Percentiles rank a stretch among this genome's conserved stretches.
These are phyloP conservation scores for Trichoderma sp. DNA, from an alignment of 2,329 filamentous ascomycete species.

Conservation along the genomic window DNA sequence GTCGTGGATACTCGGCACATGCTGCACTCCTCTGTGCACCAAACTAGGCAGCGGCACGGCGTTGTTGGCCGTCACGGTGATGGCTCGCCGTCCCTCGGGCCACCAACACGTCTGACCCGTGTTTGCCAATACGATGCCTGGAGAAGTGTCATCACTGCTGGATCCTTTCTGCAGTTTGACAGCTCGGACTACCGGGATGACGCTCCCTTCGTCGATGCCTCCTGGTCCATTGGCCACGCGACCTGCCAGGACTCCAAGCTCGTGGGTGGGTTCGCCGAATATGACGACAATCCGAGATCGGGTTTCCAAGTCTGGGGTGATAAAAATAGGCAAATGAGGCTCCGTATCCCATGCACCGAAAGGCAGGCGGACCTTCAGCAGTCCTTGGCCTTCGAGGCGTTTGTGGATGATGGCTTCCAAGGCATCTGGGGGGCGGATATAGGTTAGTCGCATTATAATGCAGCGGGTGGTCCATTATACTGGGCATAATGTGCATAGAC, in stretches of 20 bases:
- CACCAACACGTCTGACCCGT: slow-evolving; percentile 78
- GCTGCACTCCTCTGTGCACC: slow-evolving; percentile 58
- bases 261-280: slow-evolving; percentile 71
- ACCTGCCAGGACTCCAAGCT: slow-evolving; percentile 75
- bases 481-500: background rate
- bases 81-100: slow-evolving; percentile 60
- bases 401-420: slow-evolving; percentile 62
- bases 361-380: slow-evolving; percentile 66
- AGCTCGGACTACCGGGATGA: slow-evolving; percentile 63
- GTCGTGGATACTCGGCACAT: slow-evolving; percentile 60
- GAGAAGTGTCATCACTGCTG: slow-evolving; percentile 43
- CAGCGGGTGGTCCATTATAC: background rate
- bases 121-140: slow-evolving; percentile 76
- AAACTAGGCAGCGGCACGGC: slow-evolving; percentile 65
- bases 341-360: slow-evolving; percentile 50
- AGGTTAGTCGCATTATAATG: background rate
- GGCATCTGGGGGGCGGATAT: slow-evolving; percentile 53
- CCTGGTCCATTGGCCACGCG: slow-evolving; percentile 65
- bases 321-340: slow-evolving; percentile 71
- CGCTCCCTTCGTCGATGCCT: slow-evolving; percentile 71
- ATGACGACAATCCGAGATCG: slow-evolving; percentile 71
- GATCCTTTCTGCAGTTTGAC: slow-evolving; percentile 46
- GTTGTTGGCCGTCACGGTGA: slow-evolving; percentile 63
- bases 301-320: slow-evolving; percentile 52
- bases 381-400: slow-evolving; percentile 64